Base-by-base conservation (phyloP, 176 grass and related monocot genomes). In the Tuctoria greenei region DNA sequence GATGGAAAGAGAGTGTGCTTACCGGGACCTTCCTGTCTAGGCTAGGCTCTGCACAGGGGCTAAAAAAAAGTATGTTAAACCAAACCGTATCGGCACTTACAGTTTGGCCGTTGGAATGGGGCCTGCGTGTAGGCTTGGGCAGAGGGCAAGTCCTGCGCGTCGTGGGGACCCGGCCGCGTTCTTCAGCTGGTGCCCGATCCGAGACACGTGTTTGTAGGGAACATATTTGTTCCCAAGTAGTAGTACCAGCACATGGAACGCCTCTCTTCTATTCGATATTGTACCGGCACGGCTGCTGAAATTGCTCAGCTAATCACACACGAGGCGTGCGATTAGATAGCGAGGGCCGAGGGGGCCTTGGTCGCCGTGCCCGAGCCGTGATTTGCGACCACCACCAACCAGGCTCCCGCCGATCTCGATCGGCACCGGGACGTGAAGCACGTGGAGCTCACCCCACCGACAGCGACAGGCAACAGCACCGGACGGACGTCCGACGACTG, bases 91-190 rank as follows among this genome's bases (percentile, higher is more conserved):
- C 66, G 25, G 57, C 36, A 7, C 56, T n/a, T n/a, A n/a, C 55
- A 64, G 34, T 35, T 24, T 63, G 73, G 56, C 20, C 64, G 73
- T 77, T 84, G 34, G 56, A 14, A 23, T 5, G 65, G 81, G 65
- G 2, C 81, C 81, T 56, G 70, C 21, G 23, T 64, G 65, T 55
- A 24, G 73, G 66, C 42, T 34, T 12, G 55, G 31, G 8, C n/a
- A 4, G 59, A 15, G 21, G 72, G 64, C 65, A 31, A 51, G 43
- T 43, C 65, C 43, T 61, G 65, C 43, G 34, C 55, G 31, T 69
- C 55, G 64, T 51, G 73, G 64, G 69, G 41, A 27, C 23, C 64
- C 45, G 39, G 25, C 38, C 55, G 43, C 46, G 9, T 20, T 20
- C 52, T 46, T 51, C 52, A 13, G 69, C 23, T 54, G 71, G 50